Conservation (phyloP, 371 early-diverging fungal genomes). For the Rhizopus arrhizus region DNA sequence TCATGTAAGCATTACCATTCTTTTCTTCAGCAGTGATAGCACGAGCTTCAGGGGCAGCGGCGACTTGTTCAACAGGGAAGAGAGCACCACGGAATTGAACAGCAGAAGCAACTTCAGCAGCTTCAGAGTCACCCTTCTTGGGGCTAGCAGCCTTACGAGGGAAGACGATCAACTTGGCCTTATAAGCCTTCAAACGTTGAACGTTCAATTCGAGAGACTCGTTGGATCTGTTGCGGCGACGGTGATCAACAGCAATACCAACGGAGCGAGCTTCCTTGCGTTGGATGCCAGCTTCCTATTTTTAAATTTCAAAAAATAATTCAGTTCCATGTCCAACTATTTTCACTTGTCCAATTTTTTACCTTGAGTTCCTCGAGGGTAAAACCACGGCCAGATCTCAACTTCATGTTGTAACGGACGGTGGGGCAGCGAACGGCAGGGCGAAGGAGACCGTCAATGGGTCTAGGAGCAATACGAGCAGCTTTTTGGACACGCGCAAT, state of each 20-base stretch:
- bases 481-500: conserved; percentile 93
- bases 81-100: conserved; percentile 74
- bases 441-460: conserved; percentile 95
- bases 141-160: conserved; percentile 81
- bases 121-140: conserved; percentile 73
- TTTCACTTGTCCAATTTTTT: conserved; percentile 10
- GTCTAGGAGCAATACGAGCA: conserved; percentile 93
- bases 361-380: conserved; percentile 98
- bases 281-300: conserved; percentile 88
- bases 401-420: conserved; percentile 98
- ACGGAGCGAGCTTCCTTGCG: conserved; percentile 94
- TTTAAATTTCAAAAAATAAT: not conserved
- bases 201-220: conserved; percentile 96
- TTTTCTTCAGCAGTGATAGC: conserved; percentile 86
- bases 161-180: conserved; percentile 79
- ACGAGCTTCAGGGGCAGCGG: conserved; percentile 73
- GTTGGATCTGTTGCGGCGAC: conserved; percentile 96
- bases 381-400: conserved; percentile 98
- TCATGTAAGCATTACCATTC: conserved; percentile 76
- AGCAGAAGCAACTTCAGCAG: conserved; percentile 67
- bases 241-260: conserved; percentile 98
- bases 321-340: not conserved
- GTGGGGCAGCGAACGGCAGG: conserved; percentile 98
- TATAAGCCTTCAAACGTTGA: conserved; percentile 96
- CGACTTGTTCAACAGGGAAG: conserved; percentile 74